phyloP scores from a whole-genome alignment of 495 filamentous ascomycete species.

The Penicillium canariense region DNA sequence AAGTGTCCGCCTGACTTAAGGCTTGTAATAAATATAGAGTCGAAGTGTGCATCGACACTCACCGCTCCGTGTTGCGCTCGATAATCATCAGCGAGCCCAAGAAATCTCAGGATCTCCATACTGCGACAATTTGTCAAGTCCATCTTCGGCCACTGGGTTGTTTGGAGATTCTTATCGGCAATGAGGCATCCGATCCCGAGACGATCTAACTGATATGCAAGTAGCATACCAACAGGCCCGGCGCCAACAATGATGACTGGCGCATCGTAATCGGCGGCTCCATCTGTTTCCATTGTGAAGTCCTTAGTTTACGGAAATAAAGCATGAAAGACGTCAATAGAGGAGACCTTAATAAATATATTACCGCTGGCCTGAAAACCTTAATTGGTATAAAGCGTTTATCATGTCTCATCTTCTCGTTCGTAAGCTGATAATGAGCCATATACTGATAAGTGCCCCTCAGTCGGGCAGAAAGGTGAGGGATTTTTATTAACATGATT shows the following conservation, averaged over 20 bases:
- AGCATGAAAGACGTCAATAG: too few species aligned
- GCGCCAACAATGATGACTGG: slow-evolving; percentile 29
- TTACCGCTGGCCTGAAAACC: too few species aligned
- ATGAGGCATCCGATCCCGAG: slow-evolving; percentile 17
- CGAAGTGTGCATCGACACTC: not conserved
- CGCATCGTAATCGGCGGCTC: too few species aligned
- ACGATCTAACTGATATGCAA: slow-evolving; percentile 16
- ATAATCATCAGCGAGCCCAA: slow-evolving; percentile 30
- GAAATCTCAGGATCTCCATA: slow-evolving; percentile 32
- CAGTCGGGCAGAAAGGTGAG: too few species aligned
- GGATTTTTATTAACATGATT: too few species aligned
- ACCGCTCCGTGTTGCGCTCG: slow-evolving; percentile 7
- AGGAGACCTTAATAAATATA: too few species aligned
- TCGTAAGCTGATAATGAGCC: too few species aligned
- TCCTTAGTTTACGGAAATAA: too few species aligned
- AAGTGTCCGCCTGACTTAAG: not conserved
- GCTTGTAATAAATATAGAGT: slow-evolving; percentile 1
- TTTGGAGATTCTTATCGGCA: slow-evolving; percentile 19
- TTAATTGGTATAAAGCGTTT: too few species aligned
- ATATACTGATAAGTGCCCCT: too few species aligned
- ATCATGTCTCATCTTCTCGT: too few species aligned
- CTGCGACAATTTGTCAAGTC: slow-evolving; percentile 32
- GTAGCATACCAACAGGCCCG: slow-evolving; percentile 21
- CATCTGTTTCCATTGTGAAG: too few species aligned
- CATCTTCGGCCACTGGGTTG: slow-evolving; percentile 37